A percentile compares a stretch with the other conserved stretches of the same genome.
Conservation (phyloP, 2,329 filamentous ascomycete species). For the Furcasterigmium furcatum region DNA sequence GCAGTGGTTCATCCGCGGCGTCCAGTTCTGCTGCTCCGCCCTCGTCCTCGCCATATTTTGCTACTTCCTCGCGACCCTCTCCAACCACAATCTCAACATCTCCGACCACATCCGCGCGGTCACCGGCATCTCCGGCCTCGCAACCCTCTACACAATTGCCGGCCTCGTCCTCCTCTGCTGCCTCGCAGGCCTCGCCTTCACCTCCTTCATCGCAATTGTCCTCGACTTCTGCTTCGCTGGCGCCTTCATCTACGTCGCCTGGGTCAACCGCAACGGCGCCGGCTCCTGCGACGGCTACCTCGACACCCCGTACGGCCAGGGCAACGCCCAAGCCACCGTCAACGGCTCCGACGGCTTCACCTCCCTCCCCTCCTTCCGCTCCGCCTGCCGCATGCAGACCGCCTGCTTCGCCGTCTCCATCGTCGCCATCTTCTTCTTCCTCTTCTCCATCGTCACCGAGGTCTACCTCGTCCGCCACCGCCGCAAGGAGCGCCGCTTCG, state of each 20-base stretch:
- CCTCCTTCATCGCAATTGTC: constrained; percentile 69
- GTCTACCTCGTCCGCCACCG: constrained; percentile 66
- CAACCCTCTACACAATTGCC: constrained; percentile 69
- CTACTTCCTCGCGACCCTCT: constrained; percentile 77
- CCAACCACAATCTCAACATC: constrained; percentile 62
- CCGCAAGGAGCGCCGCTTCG: constrained; percentile 71
- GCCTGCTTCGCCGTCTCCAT: constrained; percentile 77
- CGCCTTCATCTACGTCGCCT: constrained; percentile 78
- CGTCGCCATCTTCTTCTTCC: constrained; percentile 77
- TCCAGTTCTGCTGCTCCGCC: constrained; percentile 70
- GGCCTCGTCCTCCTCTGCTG: constrained; percentile 76
- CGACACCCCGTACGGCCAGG: constrained; percentile 66
- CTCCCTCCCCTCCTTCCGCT: constrained; percentile 40
- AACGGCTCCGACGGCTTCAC: constrained; percentile 47
- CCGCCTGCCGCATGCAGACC: constrained; percentile 71
- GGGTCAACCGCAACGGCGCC: constrained; percentile 68
- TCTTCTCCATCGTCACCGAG: constrained; percentile 68
- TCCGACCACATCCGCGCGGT: constrained; percentile 67
- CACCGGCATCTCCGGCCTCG: constrained; percentile 73
- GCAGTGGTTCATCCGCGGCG: constrained; percentile 68
- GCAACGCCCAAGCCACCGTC: constrained; percentile 45
- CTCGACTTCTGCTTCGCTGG: constrained; percentile 75
- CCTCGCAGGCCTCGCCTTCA: constrained; percentile 70
- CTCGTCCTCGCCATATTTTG: constrained; percentile 77
- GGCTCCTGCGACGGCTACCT: constrained; percentile 58